Percentiles rank a stretch among this genome's conserved stretches.
Conservation (phyloP, 345 rosid species). For the Punica granatum region DNA sequence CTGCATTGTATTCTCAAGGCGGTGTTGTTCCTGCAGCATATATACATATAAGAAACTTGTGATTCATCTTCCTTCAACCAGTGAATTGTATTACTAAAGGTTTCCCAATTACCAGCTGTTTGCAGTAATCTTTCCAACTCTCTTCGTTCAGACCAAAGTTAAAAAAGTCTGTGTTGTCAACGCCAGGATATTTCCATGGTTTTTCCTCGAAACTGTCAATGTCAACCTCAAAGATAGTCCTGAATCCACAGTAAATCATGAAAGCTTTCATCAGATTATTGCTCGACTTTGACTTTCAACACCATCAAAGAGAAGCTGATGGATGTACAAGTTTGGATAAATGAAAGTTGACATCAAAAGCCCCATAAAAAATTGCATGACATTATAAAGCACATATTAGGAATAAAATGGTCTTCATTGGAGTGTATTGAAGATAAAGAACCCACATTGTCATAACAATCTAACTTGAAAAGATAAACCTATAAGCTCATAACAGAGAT, state of each 20-base stretch:
- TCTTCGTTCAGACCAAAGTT: conserved; percentile 95
- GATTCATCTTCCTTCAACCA: conserved; percentile 11
- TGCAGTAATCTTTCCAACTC: conserved; percentile 97
- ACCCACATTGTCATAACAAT: neutral
- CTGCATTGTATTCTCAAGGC: conserved; percentile 90
- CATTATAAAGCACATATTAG: neutral
- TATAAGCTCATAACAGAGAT: neutral
- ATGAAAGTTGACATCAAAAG: neutral
- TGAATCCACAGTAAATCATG: conserved; percentile 24
- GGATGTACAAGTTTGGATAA: neutral
- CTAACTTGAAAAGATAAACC: neutral
- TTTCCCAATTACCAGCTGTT: conserved; percentile 66
- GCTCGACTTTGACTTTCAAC: neutral
- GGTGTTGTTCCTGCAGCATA: conserved; percentile 70
- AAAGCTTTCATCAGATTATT: neutral
- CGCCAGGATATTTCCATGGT: conserved; percentile 88
- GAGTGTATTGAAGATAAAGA: neutral
- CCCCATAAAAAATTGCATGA: neutral
- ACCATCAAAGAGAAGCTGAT: neutral
- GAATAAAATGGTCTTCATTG: neutral
- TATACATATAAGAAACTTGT: conserved; percentile 18
- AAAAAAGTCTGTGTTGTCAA: conserved; percentile 78
- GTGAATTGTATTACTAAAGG: conserved; percentile 4
- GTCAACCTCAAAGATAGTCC: conserved; percentile 95
- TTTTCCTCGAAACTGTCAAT: conserved; percentile 93